Evolutionary conservation across 495 filamentous ascomycete genomes (phyloP).

Genomic region (Aspergillus biplanus): DNA sequence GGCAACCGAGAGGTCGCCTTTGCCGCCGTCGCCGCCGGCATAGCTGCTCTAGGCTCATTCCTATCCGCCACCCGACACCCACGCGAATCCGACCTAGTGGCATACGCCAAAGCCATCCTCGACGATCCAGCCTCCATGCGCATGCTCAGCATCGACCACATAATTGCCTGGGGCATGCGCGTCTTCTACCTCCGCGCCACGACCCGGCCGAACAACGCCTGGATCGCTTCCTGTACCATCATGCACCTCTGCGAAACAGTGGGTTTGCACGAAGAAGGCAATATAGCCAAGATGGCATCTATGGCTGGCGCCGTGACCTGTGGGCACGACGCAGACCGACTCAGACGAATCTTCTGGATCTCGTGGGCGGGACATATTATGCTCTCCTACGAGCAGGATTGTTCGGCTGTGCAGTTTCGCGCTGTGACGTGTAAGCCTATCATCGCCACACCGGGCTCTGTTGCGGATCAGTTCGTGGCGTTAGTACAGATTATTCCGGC

Average conservation of each 20-base stretch:
- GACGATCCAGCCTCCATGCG: conserved; percentile 38
- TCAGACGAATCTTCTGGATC: conserved; percentile 40
- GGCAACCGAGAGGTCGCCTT: conserved; percentile 30
- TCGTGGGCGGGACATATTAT: conserved; percentile 39
- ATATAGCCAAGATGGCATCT: conserved; percentile 33
- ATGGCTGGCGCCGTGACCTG: conserved; percentile 24
- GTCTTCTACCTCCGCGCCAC: conserved; percentile 40
- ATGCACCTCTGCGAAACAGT: conserved; percentile 40
- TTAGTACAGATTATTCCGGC: conserved; percentile 36
- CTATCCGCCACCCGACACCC: conserved; percentile 32
- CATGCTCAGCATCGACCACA: conserved; percentile 34
- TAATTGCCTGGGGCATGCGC: conserved; percentile 40
- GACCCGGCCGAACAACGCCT: conserved; percentile 38
- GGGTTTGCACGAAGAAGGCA: conserved; percentile 35
- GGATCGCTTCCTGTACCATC: conserved; percentile 39
- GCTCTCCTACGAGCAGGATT: conserved; percentile 39
- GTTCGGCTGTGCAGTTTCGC: conserved; percentile 30
- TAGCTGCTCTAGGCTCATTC: conserved; percentile 37
- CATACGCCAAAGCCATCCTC: conserved; percentile 39
- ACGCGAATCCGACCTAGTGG: conserved; percentile 34
- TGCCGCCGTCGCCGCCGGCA: conserved; percentile 34
- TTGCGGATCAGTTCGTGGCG: conserved; percentile 37
- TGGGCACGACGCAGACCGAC: conserved; percentile 35
- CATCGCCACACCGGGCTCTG: conserved; percentile 23
- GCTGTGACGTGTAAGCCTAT: conserved; percentile 33